Evolutionary conservation across 352 stramenopile genomes (phyloP), one percentile per base, ranked within the genome.

Genomic region (Globisporangium okanoganense): DNA sequence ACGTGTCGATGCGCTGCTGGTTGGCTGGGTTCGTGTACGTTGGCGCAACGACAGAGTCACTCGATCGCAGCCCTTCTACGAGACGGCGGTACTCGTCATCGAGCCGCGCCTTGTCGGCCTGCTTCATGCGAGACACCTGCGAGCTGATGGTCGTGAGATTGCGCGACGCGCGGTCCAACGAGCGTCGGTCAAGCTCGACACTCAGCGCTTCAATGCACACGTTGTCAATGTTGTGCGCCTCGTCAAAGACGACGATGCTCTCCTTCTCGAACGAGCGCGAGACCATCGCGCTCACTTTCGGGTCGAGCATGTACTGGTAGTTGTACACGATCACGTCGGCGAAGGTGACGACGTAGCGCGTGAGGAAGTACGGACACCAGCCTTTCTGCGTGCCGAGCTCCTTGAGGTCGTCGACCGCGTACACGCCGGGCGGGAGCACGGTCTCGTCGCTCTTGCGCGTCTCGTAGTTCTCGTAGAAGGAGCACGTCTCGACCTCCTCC

Each of bases 281-380:
- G 18, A 98, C 89, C 67, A 95, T 71, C 31, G 81, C 75, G 47
- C 85, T 89, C 7, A 98, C 92, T 71, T 99, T 99, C 25, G 97
- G 97, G 82, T 99, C 97, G 25, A 99, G 85, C 95, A 99, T 98
- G 78, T 99, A 99, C 82, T 99, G 97, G 82, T 99, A 99, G 70
- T 99, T 99, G 81, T 98, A 99, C 44, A 99, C 96, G 2, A 99
- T 70, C 43, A 99, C 92, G 58, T 99, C 98, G 1, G 97, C 97
- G 62, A 98, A 96, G 8, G 94, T 97, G 40, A 99, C 97, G 1
- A 97, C 92, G 63, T 98, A 95, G 58, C 98, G 82, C 27, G 97
- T 98, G 47, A 99, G 69, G 64, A 99, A 99, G 70, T 99, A 99
- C 1, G 98, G 98, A 76, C 98, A 99, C 94, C 94, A 99, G 16